Conservation (phyloP, 1,139 yeast genomes). For the Saccharomyces hybrid region DNA sequence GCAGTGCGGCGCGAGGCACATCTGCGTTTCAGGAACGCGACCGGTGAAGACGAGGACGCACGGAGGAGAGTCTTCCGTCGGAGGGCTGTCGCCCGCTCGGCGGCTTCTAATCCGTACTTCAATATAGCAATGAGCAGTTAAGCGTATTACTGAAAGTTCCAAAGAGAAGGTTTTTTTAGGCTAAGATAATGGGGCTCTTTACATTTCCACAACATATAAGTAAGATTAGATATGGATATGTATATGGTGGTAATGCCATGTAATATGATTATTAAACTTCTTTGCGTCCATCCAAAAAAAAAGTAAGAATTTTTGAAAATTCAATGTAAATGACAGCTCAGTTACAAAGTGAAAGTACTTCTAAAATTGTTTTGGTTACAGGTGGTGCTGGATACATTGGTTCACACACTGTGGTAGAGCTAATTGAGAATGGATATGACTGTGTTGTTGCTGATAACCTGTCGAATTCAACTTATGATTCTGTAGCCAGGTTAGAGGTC, state of each 20-base stretch:
- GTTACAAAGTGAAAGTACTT: conserved; percentile 5
- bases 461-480: conserved; percentile 59
- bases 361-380: conserved; percentile 50
- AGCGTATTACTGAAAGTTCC: not conserved
- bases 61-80: not conserved
- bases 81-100: not conserved
- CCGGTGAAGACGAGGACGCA: not conserved
- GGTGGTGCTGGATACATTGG: conserved; percentile 91
- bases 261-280: too few species aligned
- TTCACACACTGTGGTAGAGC: conserved; percentile 67
- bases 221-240: not conserved
- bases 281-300: not conserved
- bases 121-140: not conserved
- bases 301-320: not conserved
- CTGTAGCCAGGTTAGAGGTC: conserved; percentile 56
- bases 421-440: conserved; percentile 55
- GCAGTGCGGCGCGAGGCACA: not conserved
- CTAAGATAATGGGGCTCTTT: not conserved
- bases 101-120: not conserved
- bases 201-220: not conserved
- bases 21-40: not conserved
- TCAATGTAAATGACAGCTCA: not conserved
- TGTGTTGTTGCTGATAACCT: conserved; percentile 69
- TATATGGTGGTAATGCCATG: not conserved
- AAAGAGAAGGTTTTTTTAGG: not conserved